A percentile compares a stretch with the other conserved stretches of the same genome.
phyloP scores from a whole-genome alignment of 345 rosid genomes.

The Heritiera fomes region DNA sequence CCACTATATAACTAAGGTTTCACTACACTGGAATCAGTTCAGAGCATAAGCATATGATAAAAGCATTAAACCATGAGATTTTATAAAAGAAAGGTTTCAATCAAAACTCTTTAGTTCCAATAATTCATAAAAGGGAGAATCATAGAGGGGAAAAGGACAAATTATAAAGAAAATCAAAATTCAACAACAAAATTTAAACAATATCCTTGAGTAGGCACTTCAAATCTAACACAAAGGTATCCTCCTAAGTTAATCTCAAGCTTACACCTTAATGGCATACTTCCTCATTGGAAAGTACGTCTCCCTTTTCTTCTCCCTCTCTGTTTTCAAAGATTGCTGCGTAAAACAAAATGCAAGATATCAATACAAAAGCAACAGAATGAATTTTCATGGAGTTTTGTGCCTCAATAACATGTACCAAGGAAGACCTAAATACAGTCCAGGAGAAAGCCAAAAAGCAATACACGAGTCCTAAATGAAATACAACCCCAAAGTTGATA shows the following conservation, averaged over 20 bases:
- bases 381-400: background rate
- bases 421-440: background rate
- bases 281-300: slow-evolving; percentile 72
- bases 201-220: background rate
- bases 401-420: background rate
- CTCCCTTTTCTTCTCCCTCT: slow-evolving; percentile 67
- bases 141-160: background rate
- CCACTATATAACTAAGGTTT: too few species aligned
- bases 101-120: background rate
- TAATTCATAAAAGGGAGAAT: slow-evolving; percentile 1
- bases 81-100: background rate
- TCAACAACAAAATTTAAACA: slow-evolving; percentile 15
- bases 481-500: background rate
- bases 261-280: slow-evolving; percentile 52
- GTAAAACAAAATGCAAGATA: background rate
- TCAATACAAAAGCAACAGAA: background rate
- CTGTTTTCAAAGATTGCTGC: slow-evolving; percentile 65
- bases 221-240: slow-evolving; percentile 11
- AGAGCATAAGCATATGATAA: background rate
- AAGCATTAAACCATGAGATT: background rate
- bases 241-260: background rate
- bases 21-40: background rate
- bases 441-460: background rate
- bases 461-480: too few species aligned
- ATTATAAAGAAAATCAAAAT: background rate